These are phyloP conservation scores for Globisporangium middletonii DNA, from an alignment of 352 stramenopile species.

Conservation along the genomic window DNA sequence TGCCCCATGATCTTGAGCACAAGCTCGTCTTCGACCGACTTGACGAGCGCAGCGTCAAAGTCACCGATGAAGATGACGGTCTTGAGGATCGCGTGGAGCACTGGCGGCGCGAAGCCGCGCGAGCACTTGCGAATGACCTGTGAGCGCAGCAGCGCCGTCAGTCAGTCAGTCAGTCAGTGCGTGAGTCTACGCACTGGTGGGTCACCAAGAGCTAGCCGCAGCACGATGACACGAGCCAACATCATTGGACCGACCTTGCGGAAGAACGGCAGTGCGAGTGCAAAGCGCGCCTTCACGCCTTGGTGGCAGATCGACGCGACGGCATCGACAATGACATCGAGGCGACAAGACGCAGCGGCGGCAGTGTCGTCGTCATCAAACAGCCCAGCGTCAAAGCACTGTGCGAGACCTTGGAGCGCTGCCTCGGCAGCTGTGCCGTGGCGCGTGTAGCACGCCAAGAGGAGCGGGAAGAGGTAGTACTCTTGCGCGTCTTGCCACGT, in stretches of 20 bases:
- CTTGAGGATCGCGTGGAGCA: conserved; percentile 69
- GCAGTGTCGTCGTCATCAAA: conserved; percentile 36
- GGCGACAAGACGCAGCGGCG: conserved; percentile 26
- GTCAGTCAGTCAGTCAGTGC: background rate
- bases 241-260: conserved; percentile 39
- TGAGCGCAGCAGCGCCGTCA: background rate
- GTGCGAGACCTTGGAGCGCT: conserved; percentile 40
- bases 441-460: conserved; percentile 71
- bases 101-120: conserved; percentile 25
- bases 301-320: conserved; percentile 75
- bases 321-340: conserved; percentile 56
- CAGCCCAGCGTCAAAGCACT: conserved; percentile 54
- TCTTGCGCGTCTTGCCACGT: conserved; percentile 25
- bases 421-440: conserved; percentile 51
- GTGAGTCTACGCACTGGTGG: background rate
- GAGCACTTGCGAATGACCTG: conserved; percentile 49
- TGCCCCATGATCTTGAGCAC: conserved; percentile 68
- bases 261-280: conserved; percentile 53
- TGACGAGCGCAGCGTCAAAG: conserved; percentile 56
- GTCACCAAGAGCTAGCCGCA: background rate
- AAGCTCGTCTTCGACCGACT: conserved; percentile 62
- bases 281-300: conserved; percentile 64
- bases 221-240: background rate
- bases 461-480: conserved; percentile 74
- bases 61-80: conserved; percentile 75